phyloP scores from a whole-genome alignment of 441 rosid species.

The Croton setiger region DNA sequence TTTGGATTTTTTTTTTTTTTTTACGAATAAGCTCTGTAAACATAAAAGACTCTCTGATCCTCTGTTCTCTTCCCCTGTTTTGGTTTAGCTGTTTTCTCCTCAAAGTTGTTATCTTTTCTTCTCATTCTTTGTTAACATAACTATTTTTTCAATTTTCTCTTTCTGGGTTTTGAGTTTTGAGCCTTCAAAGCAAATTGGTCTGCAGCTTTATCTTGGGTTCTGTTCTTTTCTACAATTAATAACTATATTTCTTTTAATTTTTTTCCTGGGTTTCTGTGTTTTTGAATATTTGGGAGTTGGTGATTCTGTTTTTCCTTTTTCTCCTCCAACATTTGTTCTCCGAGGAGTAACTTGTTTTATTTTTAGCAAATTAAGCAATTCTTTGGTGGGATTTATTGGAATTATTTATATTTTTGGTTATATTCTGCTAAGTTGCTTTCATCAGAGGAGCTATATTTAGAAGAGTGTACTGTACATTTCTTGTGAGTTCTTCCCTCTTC shows the following conservation, averaged over 20 bases:
- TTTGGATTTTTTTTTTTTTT: too few species aligned
- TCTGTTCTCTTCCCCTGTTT: not conserved
- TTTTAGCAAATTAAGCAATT: not conserved
- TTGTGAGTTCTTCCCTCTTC: not conserved
- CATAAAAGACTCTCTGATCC: conserved; percentile 5
- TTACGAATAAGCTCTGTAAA: not conserved
- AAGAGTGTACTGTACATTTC: not conserved
- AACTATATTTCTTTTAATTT: not conserved
- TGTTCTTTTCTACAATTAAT: not conserved
- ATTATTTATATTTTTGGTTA: conserved; percentile 1
- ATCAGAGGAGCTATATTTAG: conserved; percentile 10
- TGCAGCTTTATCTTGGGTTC: conserved; percentile 12
- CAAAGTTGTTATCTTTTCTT: not conserved
- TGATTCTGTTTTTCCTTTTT: conserved; percentile 14
- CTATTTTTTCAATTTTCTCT: not conserved
- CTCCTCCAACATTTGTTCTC: not conserved
- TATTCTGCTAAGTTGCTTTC: conserved; percentile 5
- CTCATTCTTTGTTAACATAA: conserved; percentile 2
- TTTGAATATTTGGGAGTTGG: conserved; percentile 10
- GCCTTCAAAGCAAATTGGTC: not conserved
- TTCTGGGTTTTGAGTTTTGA: conserved; percentile 10
- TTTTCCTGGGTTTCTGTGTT: not conserved
- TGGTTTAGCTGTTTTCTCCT: not conserved
- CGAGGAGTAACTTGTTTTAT: not conserved
- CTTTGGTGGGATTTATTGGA: conserved; percentile 1